phyloP scores from a whole-genome alignment of 2,329 filamentous ascomycete genomes.

The Exophiala sideris region DNA sequence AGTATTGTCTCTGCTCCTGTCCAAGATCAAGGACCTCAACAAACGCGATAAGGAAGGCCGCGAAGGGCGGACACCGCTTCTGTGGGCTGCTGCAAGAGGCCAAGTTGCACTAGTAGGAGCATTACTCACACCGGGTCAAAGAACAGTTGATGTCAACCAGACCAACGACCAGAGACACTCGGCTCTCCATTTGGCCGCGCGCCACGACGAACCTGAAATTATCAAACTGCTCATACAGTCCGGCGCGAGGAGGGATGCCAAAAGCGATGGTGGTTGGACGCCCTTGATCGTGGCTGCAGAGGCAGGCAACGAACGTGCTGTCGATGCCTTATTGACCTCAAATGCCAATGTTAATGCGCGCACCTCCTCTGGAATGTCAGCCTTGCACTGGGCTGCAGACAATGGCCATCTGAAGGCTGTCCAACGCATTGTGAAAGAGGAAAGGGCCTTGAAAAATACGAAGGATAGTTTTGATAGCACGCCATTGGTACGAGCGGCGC shows the following conservation, averaged over 20 bases:
- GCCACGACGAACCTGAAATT: constrained; percentile 40
- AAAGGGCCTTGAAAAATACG: constrained; percentile 8
- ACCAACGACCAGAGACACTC: constrained; percentile 44
- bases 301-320: constrained; percentile 45
- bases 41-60: constrained; percentile 47
- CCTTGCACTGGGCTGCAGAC: constrained; percentile 41
- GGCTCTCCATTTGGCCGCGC: constrained; percentile 50
- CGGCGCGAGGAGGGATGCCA: constrained; percentile 39
- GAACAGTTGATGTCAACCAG: constrained; percentile 40
- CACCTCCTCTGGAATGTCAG: constrained; percentile 37
- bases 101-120: constrained; percentile 50
- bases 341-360: constrained; percentile 35
- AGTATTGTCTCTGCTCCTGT: constrained; percentile 41
- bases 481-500: constrained; percentile 40
- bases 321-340: constrained; percentile 41
- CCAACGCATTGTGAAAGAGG: constrained; percentile 9
- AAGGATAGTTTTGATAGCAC: constrained; percentile 45
- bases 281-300: constrained; percentile 54
- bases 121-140: constrained; percentile 36
- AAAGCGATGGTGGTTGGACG: constrained; percentile 48
- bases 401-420: constrained; percentile 38
- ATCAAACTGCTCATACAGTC: constrained; percentile 32
- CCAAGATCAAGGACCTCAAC: constrained; percentile 40
- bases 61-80: constrained; percentile 53
- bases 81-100: constrained; percentile 58